These are phyloP conservation scores for Aureobasidium melanogenum DNA, from an alignment of 2,329 filamentous ascomycete genomes.

Conservation along the genomic window DNA sequence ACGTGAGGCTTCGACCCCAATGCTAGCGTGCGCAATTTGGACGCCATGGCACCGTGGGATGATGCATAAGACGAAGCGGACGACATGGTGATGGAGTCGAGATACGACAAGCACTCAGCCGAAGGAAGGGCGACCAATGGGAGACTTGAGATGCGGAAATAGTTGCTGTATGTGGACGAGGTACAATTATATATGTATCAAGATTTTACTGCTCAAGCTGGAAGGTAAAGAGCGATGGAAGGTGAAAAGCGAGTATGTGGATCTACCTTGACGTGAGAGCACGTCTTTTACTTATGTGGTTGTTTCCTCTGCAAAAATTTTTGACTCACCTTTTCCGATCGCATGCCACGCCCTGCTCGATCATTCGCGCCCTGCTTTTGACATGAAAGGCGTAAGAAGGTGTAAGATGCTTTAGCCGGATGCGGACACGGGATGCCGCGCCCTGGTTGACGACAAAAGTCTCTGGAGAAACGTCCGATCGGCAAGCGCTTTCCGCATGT, in stretches of 20 bases:
- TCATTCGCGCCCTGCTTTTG: conserved; percentile 3
- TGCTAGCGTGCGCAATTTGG: conserved; percentile 8
- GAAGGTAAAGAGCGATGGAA: conserved; percentile 6
- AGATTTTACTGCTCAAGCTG: neutral
- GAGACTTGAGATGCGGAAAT: neutral
- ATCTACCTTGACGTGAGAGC: neutral
- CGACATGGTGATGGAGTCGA: conserved; percentile 4
- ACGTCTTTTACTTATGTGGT: neutral
- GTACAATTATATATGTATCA: conserved; percentile 7
- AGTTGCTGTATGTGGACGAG: neutral
- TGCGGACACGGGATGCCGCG: neutral
- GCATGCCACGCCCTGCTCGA: conserved; percentile 6
- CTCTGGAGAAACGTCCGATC: neutral
- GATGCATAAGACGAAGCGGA: conserved; percentile 5
- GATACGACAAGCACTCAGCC: conserved; percentile 5
- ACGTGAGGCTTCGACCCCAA: conserved; percentile 30
- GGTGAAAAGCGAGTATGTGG: conserved; percentile 4
- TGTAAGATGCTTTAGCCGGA: neutral
- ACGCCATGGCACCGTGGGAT: conserved; percentile 8
- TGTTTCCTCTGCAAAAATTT: neutral
- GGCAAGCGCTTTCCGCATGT: neutral
- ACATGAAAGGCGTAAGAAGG: conserved; percentile 4
- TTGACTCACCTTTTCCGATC: conserved; percentile 5
- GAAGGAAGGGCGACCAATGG: neutral
- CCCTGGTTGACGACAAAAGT: neutral